These are phyloP conservation scores for Saccharomycopsis capsularis DNA, from an alignment of 805 yeast species.

Conservation along the genomic window DNA sequence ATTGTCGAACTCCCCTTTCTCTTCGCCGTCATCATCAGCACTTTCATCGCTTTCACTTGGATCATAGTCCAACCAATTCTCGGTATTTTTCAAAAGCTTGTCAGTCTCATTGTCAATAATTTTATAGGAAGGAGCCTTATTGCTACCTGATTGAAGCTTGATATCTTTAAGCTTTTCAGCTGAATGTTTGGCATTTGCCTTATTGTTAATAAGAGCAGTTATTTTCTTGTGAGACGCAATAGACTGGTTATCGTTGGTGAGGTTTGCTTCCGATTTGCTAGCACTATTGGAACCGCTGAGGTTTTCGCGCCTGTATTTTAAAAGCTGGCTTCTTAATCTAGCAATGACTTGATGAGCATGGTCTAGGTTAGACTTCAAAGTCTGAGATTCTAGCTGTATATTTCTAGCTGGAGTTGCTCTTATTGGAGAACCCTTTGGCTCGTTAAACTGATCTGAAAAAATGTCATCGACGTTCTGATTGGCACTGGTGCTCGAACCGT, in stretches of 20 bases:
- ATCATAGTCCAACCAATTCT: conserved; percentile 19
- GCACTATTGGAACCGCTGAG: not conserved
- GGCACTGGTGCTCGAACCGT: conserved; percentile 27
- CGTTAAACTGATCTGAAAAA: conserved; percentile 28
- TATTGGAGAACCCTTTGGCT: conserved; percentile 32
- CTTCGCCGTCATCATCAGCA: conserved; percentile 6
- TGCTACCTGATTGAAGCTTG: conserved; percentile 4
- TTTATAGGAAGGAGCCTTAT: not conserved
- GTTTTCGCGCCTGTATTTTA: conserved; percentile 29
- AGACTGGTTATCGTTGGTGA: not conserved
- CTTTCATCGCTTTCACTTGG: not conserved
- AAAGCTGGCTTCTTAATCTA: conserved; percentile 46
- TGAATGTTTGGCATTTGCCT: not conserved
- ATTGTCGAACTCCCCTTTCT: conserved; percentile 8
- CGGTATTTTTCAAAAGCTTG: conserved; percentile 16
- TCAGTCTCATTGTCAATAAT: conserved; percentile 20
- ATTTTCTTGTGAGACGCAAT: not conserved
- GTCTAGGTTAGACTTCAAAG: conserved; percentile 53
- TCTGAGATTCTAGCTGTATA: conserved; percentile 53
- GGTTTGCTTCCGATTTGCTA: not conserved
- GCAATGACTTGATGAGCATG: conserved; percentile 59
- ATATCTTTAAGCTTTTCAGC: conserved; percentile 4
- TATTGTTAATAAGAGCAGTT: not conserved
- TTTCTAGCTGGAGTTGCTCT: conserved; percentile 35
- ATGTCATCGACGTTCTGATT: conserved; percentile 2